Conservation (phyloP, 2,329 filamentous ascomycete species). For the Annulohypoxylon truncatum region DNA sequence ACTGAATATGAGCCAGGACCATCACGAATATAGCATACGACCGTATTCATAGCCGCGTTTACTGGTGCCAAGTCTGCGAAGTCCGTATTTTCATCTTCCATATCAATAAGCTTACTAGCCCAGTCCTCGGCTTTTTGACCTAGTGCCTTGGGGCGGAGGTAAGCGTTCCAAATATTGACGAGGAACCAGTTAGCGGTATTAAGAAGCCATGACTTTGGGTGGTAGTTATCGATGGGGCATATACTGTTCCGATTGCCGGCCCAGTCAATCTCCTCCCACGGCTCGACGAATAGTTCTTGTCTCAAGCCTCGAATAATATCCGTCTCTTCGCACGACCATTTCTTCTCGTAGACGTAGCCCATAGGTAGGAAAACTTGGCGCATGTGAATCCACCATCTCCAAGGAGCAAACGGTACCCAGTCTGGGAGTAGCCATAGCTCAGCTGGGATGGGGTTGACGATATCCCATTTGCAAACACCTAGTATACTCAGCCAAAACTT, state of each 20-base stretch:
- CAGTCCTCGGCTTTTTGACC: slow-evolving; percentile 81
- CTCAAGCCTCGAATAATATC: slow-evolving; percentile 78
- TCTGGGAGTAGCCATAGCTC: slow-evolving; percentile 94
- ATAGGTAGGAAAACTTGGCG: slow-evolving; percentile 96
- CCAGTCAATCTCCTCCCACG: slow-evolving; percentile 84
- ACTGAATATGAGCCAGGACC: slow-evolving; percentile 80
- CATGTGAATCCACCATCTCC: slow-evolving; percentile 99
- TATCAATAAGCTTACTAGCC: slow-evolving; percentile 84
- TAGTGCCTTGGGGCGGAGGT: slow-evolving; percentile 74
- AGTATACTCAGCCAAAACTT: slow-evolving; percentile 94
- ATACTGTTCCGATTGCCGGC: slow-evolving; percentile 84
- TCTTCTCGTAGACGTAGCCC: slow-evolving; percentile 88
- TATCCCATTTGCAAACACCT: slow-evolving; percentile 86
- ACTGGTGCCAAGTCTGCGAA: slow-evolving; percentile 89
- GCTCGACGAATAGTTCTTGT: slow-evolving; percentile 84
- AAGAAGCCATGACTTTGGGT: slow-evolving; percentile 88
- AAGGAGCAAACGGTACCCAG: slow-evolving; percentile 89
- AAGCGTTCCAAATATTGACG: slow-evolving; percentile 83
- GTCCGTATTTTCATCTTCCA: slow-evolving; percentile 93
- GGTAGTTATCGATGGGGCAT: slow-evolving; percentile 83
- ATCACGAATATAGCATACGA: slow-evolving; percentile 86
- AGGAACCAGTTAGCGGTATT: slow-evolving; percentile 83
- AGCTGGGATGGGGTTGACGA: slow-evolving; percentile 93
- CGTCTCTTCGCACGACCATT: slow-evolving; percentile 81
- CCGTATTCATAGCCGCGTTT: slow-evolving; percentile 88